phyloP scores from a whole-genome alignment of 2,329 filamentous ascomycete genomes.

The Calonectria ilicicola region DNA sequence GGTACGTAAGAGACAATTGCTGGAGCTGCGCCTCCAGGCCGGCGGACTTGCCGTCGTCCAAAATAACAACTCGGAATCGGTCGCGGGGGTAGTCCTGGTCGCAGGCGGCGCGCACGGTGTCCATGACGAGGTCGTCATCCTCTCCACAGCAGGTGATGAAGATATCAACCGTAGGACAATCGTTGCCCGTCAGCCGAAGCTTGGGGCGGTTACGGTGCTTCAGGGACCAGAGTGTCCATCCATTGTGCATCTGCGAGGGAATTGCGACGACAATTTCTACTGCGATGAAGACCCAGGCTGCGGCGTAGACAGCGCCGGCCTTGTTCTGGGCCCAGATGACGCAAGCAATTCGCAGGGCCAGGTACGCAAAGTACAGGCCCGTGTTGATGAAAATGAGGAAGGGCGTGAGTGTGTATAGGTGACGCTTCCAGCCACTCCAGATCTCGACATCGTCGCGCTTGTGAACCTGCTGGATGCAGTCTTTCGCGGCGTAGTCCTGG shows the following conservation, averaged over 20 bases:
- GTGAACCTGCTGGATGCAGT: constrained; percentile 53
- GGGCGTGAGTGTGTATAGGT: constrained; percentile 53
- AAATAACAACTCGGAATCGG: constrained; percentile 64
- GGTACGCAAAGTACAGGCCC: constrained; percentile 60
- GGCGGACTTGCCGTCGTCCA: constrained; percentile 65
- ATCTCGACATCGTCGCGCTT: constrained; percentile 58
- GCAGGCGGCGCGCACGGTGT: constrained; percentile 67
- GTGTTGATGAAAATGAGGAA: constrained; percentile 55
- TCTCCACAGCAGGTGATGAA: constrained; percentile 70
- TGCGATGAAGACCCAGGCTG: constrained; percentile 69
- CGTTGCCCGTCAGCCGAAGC: constrained; percentile 61
- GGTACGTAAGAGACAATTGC: constrained; percentile 52
- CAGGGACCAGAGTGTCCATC: constrained; percentile 68
- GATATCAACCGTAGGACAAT: constrained; percentile 67
- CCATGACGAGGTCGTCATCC: constrained; percentile 65
- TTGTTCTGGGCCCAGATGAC: constrained; percentile 63
- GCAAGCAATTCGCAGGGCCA: constrained; percentile 63
- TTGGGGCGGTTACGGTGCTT: constrained; percentile 66
- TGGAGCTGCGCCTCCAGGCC: constrained; percentile 55
- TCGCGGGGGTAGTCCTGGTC: constrained; percentile 66
- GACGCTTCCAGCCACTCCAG: constrained; percentile 58
- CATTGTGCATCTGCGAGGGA: constrained; percentile 67
- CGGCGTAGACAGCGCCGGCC: constrained; percentile 54
- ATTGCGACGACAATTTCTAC: constrained; percentile 66
- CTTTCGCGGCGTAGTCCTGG: constrained; percentile 43